Percentiles rank a stretch among this genome's conserved stretches.
These are phyloP conservation scores for Triangularia setosa DNA, from an alignment of 2,329 filamentous ascomycete genomes.

Conservation along the genomic window DNA sequence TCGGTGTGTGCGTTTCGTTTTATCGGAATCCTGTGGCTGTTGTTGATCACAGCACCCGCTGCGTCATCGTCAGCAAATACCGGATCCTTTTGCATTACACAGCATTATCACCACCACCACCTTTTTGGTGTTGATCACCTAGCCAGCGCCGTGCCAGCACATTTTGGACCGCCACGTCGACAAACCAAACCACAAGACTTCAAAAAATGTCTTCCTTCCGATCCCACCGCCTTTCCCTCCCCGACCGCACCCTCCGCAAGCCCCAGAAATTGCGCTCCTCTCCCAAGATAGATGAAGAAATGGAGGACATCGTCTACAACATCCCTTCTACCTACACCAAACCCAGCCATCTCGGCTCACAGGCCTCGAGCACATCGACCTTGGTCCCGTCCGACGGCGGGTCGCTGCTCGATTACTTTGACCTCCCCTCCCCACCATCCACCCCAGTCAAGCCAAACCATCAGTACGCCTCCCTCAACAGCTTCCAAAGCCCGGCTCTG, in stretches of 20 bases:
- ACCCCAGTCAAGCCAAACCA: constrained; percentile 13
- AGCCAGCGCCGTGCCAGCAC: neutral
- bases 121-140: neutral
- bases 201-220: constrained; percentile 18
- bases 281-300: neutral
- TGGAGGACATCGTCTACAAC: constrained; percentile 13
- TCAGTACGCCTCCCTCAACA: neutral
- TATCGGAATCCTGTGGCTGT: neutral
- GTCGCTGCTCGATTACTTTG: constrained; percentile 19
- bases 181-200: neutral
- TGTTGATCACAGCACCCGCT: neutral
- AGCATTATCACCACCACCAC: neutral
- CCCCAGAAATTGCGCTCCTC: constrained; percentile 3
- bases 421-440: constrained; percentile 21
- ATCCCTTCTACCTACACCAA: neutral
- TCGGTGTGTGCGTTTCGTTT: neutral
- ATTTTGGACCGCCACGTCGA: neutral
- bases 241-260: constrained; percentile 7
- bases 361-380: neutral
- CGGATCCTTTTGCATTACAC: neutral
- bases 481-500: neutral
- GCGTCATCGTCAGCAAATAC: neutral
- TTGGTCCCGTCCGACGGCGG: constrained; percentile 15
- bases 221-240: constrained; percentile 2
- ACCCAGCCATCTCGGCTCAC: neutral